phyloP scores from a whole-genome alignment of 768 basidiomycete genomes.

The Calocybe gangraenosa region DNA sequence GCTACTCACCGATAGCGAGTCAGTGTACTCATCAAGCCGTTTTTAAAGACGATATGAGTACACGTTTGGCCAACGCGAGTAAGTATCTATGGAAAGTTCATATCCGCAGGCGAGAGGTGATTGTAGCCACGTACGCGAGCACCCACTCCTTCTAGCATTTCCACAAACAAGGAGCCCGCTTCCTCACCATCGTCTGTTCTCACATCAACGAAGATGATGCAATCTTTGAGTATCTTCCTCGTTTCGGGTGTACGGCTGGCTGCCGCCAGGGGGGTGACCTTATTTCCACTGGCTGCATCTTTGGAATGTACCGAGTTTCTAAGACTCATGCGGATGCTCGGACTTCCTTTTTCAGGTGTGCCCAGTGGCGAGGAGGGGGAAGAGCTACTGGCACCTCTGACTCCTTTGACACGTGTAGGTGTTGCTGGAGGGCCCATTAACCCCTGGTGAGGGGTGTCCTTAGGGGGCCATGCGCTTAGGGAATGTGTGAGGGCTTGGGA shows the following conservation, averaged over 20 bases:
- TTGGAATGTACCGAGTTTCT: constrained; percentile 12
- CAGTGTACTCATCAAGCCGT: constrained; percentile 71
- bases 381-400: constrained; percentile 38
- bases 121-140: constrained; percentile 52
- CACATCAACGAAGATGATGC: constrained; percentile 84
- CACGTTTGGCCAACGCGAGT: constrained; percentile 66
- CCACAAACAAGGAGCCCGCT: constrained; percentile 74
- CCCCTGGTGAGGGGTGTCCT: constrained; percentile 19
- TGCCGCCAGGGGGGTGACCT: constrained; percentile 16
- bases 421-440: constrained; percentile 47
- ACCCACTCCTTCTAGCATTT: constrained; percentile 77
- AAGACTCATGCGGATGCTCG: constrained; percentile 10
- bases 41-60: constrained; percentile 86
- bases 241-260: constrained; percentile 25
- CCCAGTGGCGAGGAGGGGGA: constrained; percentile 19
- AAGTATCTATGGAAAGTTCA: constrained; percentile 41
- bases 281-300: constrained; percentile 14
- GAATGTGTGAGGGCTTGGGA: constrained; percentile 63
- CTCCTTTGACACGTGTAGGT: constrained; percentile 28
- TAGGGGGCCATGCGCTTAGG: constrained; percentile 43
- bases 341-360: constrained; percentile 6
- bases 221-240: constrained; percentile 62
- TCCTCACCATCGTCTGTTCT: constrained; percentile 81
- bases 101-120: neutral
- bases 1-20: constrained; percentile 59